Conservation (phyloP, 495 filamentous ascomycete species). For the Xylaria longipes region DNA sequence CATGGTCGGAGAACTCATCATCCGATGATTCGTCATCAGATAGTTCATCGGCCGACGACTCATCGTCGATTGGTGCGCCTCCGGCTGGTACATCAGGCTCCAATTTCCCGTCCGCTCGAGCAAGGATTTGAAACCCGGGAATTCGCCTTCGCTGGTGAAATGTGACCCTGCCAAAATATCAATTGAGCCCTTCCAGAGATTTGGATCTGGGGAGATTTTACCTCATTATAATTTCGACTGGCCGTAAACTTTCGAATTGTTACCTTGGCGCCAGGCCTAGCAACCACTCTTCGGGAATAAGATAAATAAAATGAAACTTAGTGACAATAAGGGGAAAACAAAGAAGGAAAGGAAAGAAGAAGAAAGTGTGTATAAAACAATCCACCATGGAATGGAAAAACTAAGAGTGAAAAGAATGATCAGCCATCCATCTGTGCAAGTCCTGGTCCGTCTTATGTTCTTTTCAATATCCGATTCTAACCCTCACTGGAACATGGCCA, state of each 20-base stretch:
- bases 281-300: background rate
- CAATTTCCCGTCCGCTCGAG: background rate
- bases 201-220: background rate
- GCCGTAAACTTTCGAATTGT: background rate
- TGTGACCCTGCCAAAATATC: background rate
- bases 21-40: constrained; percentile 7
- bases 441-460: constrained; percentile 1
- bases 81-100: background rate
- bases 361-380: background rate
- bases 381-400: background rate
- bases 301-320: background rate
- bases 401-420: background rate
- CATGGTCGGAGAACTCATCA: background rate
- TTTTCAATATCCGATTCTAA: background rate
- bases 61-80: background rate
- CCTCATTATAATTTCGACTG: constrained; percentile 2
- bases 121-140: background rate
- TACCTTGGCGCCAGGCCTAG: constrained; percentile 7
- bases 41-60: constrained; percentile 1
- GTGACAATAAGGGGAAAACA: background rate
- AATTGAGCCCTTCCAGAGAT: background rate
- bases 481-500: constrained; percentile 9
- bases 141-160: constrained; percentile 3
- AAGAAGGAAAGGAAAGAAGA: background rate
- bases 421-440: background rate